These are phyloP conservation scores for Acmispon strigosus DNA, from an alignment of 306 rosid genomes.

Conservation along the genomic window DNA sequence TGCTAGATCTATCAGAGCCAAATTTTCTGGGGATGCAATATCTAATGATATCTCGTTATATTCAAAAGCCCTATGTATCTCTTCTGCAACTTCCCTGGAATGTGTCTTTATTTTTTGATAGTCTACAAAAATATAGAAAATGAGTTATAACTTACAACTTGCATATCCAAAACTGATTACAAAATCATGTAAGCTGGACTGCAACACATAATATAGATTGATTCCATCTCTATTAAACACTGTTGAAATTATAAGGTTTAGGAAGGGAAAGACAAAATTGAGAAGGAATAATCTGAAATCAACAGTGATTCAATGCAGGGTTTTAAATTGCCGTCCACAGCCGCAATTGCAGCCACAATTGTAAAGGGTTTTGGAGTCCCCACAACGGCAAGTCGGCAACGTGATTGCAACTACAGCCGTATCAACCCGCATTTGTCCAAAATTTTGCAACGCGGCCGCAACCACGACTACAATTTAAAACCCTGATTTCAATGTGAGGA, in stretches of 20 bases:
- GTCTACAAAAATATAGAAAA: conserved; percentile 49
- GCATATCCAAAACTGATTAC: not conserved
- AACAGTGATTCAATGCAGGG: not conserved
- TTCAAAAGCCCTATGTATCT: conserved; percentile 57
- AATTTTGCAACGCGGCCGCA: no score
- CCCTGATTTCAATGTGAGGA: not conserved
- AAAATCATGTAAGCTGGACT: not conserved
- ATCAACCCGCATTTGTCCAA: no score
- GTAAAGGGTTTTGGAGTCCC: no score
- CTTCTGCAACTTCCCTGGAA: conserved; percentile 80
- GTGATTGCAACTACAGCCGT: no score
- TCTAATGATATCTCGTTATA: conserved; percentile 71
- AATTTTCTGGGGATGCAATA: conserved; percentile 67
- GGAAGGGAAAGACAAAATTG: not conserved
- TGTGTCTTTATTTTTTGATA: conserved; percentile 88
- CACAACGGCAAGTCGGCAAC: no score
- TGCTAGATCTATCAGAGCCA: conserved; percentile 83
- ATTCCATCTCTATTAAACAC: conserved; percentile 9
- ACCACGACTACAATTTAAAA: no score
- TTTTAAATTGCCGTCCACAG: no score
- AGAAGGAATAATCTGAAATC: not conserved
- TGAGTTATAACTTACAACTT: not conserved
- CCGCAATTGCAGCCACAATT: no score
- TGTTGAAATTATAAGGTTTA: not conserved
- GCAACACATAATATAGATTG: not conserved